phyloP scores from a whole-genome alignment of 1,139 yeast genomes.

The Sugiyamaella novakii region DNA sequence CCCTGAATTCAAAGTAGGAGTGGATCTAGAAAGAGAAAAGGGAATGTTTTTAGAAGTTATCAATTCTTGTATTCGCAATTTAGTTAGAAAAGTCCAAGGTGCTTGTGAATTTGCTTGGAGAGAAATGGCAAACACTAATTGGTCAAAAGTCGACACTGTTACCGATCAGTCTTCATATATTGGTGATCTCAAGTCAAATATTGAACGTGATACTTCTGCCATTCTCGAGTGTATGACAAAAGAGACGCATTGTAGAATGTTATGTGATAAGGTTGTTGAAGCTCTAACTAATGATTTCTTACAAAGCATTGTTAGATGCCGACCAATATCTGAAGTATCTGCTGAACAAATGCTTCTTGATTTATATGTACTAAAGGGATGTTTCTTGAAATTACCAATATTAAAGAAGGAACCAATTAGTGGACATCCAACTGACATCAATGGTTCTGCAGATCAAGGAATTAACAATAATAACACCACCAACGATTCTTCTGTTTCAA shows the following conservation, averaged over 20 bases:
- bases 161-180: slow-evolving; percentile 74
- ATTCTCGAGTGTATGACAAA: slow-evolving; percentile 66
- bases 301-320: slow-evolving; percentile 56
- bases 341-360: slow-evolving; percentile 85
- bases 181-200: slow-evolving; percentile 54
- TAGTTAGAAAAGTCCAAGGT: slow-evolving; percentile 60
- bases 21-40: slow-evolving; percentile 57
- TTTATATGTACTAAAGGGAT: slow-evolving; percentile 60
- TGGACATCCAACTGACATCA: slow-evolving; percentile 1
- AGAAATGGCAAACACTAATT: slow-evolving; percentile 78
- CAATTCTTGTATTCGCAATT: slow-evolving; percentile 57
- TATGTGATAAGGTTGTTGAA: slow-evolving; percentile 78
- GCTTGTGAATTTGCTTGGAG: slow-evolving; percentile 79
- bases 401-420: slow-evolving; percentile 19
- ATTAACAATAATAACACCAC: slow-evolving; percentile 15
- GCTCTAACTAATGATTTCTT: slow-evolving; percentile 59
- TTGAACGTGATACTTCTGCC: slow-evolving; percentile 51
- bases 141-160: slow-evolving; percentile 65
- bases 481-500: slow-evolving; percentile 35
- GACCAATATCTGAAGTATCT: slow-evolving; percentile 67
- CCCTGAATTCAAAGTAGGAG: slow-evolving; percentile 43
- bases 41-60: slow-evolving; percentile 61
- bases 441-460: not conserved
- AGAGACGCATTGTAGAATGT: slow-evolving; percentile 69
- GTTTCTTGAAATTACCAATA: slow-evolving; percentile 55